A percentile compares a stretch with the other conserved stretches of the same genome.
phyloP scores from a whole-genome alignment of 2,329 filamentous ascomycete species.

The Xylaria multiplex region DNA sequence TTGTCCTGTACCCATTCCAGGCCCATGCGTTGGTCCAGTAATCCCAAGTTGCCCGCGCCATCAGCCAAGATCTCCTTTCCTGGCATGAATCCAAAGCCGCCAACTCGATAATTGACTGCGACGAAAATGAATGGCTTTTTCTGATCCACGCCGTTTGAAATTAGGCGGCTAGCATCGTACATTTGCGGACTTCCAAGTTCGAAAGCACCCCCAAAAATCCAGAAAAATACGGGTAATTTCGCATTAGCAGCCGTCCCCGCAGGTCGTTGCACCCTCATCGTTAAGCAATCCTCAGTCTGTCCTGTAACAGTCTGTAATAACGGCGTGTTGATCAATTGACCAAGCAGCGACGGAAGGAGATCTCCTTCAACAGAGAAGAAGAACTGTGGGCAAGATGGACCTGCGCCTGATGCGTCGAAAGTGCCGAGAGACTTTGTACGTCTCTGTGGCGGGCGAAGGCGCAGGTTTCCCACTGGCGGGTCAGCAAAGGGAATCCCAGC shows the following conservation, averaged over 20 bases:
- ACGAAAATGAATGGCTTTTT: conserved; percentile 78
- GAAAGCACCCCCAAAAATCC: conserved; percentile 77
- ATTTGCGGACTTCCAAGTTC: conserved; percentile 58
- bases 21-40: conserved; percentile 77
- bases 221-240: conserved; percentile 74
- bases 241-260: conserved; percentile 62
- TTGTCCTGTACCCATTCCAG: conserved; percentile 83
- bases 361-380: conserved; percentile 59
- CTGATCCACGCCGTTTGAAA: conserved; percentile 56
- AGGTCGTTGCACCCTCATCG: conserved; percentile 68
- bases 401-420: conserved; percentile 66
- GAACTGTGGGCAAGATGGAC: conserved; percentile 78
- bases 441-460: conserved; percentile 74
- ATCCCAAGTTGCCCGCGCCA: conserved; percentile 75
- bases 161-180: conserved; percentile 62
- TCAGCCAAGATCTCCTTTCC: conserved; percentile 74
- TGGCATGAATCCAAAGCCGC: conserved; percentile 77
- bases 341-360: conserved; percentile 56
- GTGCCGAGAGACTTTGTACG: conserved; percentile 66
- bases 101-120: conserved; percentile 80
- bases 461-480: conserved; percentile 71
- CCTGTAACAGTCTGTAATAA: conserved; percentile 65
- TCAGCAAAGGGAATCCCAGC: conserved; percentile 80
- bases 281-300: conserved; percentile 72
- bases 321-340: conserved; percentile 63